phyloP scores from a whole-genome alignment of 1,139 yeast species.

The Kazachstania sp. region DNA sequence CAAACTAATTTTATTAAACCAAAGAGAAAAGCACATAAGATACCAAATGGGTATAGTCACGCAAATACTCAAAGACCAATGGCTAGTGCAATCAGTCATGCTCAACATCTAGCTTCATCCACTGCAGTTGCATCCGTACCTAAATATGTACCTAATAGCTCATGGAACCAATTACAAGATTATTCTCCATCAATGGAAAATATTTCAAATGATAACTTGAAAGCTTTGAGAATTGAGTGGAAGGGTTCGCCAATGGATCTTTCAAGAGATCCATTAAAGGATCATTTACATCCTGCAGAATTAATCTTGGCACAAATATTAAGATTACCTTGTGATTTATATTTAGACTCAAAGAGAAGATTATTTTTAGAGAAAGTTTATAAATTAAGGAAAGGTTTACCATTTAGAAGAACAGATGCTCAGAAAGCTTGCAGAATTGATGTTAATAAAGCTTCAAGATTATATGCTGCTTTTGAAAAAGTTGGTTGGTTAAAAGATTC shows the following conservation, averaged over 20 bases:
- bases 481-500: conserved; percentile 91
- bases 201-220: conserved; percentile 55
- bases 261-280: conserved; percentile 60
- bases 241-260: conserved; percentile 96
- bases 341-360: conserved; percentile 86
- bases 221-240: conserved; percentile 88
- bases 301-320: conserved; percentile 78
- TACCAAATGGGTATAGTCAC: conserved; percentile 1
- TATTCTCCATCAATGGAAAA: conserved; percentile 62
- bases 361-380: conserved; percentile 81
- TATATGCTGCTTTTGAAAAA: conserved; percentile 87
- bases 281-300: conserved; percentile 84
- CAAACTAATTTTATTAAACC: not conserved
- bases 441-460: conserved; percentile 89
- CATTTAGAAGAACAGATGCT: conserved; percentile 93
- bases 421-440: conserved; percentile 97
- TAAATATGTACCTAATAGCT: conserved; percentile 36
- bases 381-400: conserved; percentile 63
- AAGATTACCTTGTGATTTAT: conserved; percentile 78
- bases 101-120: conserved; percentile 18
- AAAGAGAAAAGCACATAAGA: not conserved
- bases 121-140: conserved; percentile 15
- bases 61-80: conserved; percentile 1
- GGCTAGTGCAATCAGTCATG: conserved; percentile 2
- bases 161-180: conserved; percentile 56